phyloP scores from a whole-genome alignment of 2,329 filamentous ascomycete species.

The Mycosphaerella sp. region DNA sequence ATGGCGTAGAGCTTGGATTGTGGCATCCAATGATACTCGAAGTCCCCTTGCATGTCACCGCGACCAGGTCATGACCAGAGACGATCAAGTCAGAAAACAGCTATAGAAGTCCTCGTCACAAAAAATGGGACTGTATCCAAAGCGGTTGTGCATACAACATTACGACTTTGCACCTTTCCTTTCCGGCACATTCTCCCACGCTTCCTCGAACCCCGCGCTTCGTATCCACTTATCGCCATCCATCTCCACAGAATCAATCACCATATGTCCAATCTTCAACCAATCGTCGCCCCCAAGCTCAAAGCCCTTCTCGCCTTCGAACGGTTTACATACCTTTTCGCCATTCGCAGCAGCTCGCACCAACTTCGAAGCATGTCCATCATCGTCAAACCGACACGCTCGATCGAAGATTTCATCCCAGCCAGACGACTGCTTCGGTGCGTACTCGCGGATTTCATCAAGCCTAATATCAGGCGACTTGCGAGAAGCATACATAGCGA shows the following conservation, averaged over 20 bases:
- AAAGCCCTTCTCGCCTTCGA: slow-evolving; percentile 43
- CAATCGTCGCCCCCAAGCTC: slow-evolving; percentile 54
- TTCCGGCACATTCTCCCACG: slow-evolving; percentile 50
- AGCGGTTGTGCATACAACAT: not conserved
- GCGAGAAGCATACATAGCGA: slow-evolving; percentile 67
- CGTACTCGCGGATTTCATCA: slow-evolving; percentile 56
- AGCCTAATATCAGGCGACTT: slow-evolving; percentile 55
- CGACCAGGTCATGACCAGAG: too few species aligned
- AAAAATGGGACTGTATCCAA: too few species aligned
- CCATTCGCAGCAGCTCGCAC: slow-evolving; percentile 63
- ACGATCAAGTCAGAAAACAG: too few species aligned
- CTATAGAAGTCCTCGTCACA: too few species aligned
- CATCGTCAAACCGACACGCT: slow-evolving; percentile 54
- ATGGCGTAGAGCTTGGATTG: too few species aligned
- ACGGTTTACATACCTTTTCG: slow-evolving; percentile 47
- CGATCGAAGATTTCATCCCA: slow-evolving; percentile 44
- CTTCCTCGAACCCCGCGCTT: slow-evolving; percentile 57
- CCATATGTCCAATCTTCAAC: slow-evolving; percentile 55
- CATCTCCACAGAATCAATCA: slow-evolving; percentile 56
- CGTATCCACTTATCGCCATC: slow-evolving; percentile 54
- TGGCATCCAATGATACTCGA: too few species aligned
- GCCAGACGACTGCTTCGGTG: slow-evolving; percentile 41
- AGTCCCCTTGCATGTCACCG: too few species aligned
- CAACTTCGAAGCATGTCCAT: slow-evolving; percentile 77
- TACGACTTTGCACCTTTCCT: slow-evolving; percentile 22